Conservation (phyloP, 768 basidiomycete genomes). For the Tulasnella sp. region DNA sequence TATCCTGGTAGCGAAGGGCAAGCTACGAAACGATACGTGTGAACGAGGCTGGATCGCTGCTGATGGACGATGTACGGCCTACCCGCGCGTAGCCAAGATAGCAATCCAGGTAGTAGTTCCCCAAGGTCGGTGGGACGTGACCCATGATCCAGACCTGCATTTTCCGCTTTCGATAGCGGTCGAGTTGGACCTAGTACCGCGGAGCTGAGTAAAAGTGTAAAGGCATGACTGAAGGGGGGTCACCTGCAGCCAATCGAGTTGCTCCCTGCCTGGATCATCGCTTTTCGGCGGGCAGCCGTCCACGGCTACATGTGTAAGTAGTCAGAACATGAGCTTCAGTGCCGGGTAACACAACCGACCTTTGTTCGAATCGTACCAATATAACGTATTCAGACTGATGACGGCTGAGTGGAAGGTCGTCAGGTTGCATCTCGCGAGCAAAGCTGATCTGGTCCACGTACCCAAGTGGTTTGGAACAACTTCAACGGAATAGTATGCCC, state of each 20-base stretch:
- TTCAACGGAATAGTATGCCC: constrained; percentile 74
- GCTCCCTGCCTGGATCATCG: constrained; percentile 70
- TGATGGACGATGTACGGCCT: not conserved
- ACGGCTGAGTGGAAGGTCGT: constrained; percentile 35
- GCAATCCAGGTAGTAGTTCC: constrained; percentile 75
- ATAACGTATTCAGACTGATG: constrained; percentile 80
- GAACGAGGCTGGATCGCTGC: not conserved
- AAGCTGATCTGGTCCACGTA: not conserved
- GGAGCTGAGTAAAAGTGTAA: not conserved
- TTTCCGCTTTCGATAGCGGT: constrained; percentile 47
- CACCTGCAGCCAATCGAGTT: constrained; percentile 76
- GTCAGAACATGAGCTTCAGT: not conserved
- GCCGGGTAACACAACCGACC: constrained; percentile 31
- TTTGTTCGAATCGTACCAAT: constrained; percentile 84
- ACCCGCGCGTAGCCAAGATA: constrained; percentile 15
- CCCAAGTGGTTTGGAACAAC: constrained; percentile 55
- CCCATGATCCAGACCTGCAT: constrained; percentile 61
- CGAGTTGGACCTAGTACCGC: constrained; percentile 44
- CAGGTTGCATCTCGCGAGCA: not conserved
- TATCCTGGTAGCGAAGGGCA: constrained; percentile 73
- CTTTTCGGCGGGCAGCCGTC: constrained; percentile 43
- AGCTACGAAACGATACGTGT: constrained; percentile 31
- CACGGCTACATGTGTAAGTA: constrained; percentile 39
- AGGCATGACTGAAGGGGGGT: not conserved
- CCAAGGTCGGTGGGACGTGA: constrained; percentile 73